phyloP scores from a whole-genome alignment of 2,329 filamentous ascomycete species.

The Fusarium sterilihyphosum region DNA sequence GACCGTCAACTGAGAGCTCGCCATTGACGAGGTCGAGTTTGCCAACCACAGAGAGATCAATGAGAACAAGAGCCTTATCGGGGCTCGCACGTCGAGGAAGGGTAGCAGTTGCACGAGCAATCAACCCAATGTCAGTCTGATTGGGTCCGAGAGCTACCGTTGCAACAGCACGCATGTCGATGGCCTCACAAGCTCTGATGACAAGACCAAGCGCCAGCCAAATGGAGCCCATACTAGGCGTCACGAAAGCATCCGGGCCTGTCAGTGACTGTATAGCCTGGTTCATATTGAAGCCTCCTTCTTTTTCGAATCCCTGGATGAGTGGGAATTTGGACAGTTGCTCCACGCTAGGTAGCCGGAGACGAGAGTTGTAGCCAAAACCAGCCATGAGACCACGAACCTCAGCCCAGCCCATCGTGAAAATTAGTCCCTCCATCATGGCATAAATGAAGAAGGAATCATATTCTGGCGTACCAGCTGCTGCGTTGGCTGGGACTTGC shows the following conservation, averaged over 20 bases:
- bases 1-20: background rate
- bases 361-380: background rate
- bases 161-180: background rate
- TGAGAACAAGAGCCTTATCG: background rate
- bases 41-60: background rate
- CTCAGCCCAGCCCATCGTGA: background rate
- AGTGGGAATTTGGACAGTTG: background rate
- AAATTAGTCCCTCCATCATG: rapidly evolving
- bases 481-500: background rate
- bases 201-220: background rate
- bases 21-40: background rate
- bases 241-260: rapidly evolving
- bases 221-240: background rate
- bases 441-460: background rate
- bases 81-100: background rate
- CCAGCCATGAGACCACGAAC: background rate
- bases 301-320: rapidly evolving
- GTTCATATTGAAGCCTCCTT: background rate
- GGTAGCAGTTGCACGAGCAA: background rate
- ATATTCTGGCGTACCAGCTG: rapidly evolving
- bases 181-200: background rate
- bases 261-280: rapidly evolving
- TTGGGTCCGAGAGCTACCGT: rapidly evolving
- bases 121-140: background rate
- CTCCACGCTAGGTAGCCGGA: background rate